phyloP scores from a whole-genome alignment of 2,329 filamentous ascomycete genomes.

The Claviceps sp. region DNA sequence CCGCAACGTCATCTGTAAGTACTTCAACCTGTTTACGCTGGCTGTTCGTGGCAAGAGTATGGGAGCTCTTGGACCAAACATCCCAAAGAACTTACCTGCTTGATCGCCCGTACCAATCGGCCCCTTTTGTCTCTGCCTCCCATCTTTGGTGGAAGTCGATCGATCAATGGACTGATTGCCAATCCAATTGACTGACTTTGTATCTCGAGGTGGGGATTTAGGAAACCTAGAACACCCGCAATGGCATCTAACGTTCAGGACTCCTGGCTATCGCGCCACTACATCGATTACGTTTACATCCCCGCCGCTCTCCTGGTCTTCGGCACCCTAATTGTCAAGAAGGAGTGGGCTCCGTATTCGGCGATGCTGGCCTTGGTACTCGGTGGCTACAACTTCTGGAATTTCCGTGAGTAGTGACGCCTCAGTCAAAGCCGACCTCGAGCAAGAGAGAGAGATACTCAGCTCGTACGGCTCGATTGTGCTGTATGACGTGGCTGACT shows the following conservation, averaged over 20 bases:
- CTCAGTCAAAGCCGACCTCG: background rate
- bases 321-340: conserved; percentile 66
- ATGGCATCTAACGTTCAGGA: conserved; percentile 16
- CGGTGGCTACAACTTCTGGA: conserved; percentile 58
- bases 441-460: background rate
- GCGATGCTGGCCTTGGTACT: conserved; percentile 51
- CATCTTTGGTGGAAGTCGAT: background rate
- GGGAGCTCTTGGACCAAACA: background rate
- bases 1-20: background rate
- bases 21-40: background rate
- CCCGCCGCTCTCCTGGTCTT: conserved; percentile 67
- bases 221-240: conserved; percentile 3
- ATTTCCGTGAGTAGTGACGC: conserved; percentile 44
- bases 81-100: background rate
- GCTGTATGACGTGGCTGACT: conserved; percentile 6
- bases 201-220: background rate
- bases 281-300: conserved; percentile 70
- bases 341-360: conserved; percentile 62
- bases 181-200: background rate
- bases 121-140: background rate
- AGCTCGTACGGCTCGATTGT: background rate
- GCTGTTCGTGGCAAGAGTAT: background rate
- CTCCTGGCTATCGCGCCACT: conserved; percentile 40
- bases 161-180: background rate
- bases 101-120: background rate